These are phyloP conservation scores for Anacardium occidentale DNA, from an alignment of 345 rosid species.

Conservation along the genomic window DNA sequence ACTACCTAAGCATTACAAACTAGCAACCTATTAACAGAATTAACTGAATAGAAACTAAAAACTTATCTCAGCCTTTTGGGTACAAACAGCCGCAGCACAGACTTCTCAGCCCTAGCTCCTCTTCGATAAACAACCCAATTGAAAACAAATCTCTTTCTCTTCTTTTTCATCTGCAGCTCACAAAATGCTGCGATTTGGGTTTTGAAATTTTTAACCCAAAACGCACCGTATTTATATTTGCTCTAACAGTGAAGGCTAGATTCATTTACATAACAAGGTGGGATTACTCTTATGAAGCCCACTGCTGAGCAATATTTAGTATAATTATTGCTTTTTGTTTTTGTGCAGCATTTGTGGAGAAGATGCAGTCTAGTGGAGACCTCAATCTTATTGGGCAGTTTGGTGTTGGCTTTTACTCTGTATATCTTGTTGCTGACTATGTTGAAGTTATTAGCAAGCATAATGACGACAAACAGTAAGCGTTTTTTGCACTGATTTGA, in stretches of 20 bases:
- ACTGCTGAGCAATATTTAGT: not conserved
- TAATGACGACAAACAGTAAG: conserved; percentile 93
- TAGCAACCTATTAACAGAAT: too few species aligned
- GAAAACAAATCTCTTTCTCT: too few species aligned
- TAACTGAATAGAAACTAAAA: too few species aligned
- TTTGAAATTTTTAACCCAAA: too few species aligned
- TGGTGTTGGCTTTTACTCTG: conserved; percentile 99
- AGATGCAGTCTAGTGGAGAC: conserved; percentile 94
- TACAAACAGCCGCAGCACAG: too few species aligned
- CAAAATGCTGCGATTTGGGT: too few species aligned
- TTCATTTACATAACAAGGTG: not conserved
- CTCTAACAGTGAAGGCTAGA: not conserved
- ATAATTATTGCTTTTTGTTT: conserved; percentile 8
- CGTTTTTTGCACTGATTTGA: not conserved
- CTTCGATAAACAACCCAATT: too few species aligned
- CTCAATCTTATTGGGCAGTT: conserved; percentile 97
- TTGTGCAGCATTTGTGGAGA: conserved; percentile 88
- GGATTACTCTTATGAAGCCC: not conserved
- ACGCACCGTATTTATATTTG: too few species aligned
- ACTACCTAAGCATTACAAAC: too few species aligned
- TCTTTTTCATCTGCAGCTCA: too few species aligned
- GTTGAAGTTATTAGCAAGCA: conserved; percentile 97
- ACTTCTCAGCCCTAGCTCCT: too few species aligned
- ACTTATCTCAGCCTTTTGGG: too few species aligned
- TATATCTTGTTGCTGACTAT: conserved; percentile 93